Percentiles rank a stretch among this genome's conserved stretches.
phyloP scores from a whole-genome alignment of 2,329 filamentous ascomycete species.

The Juglanconis juglandina region DNA sequence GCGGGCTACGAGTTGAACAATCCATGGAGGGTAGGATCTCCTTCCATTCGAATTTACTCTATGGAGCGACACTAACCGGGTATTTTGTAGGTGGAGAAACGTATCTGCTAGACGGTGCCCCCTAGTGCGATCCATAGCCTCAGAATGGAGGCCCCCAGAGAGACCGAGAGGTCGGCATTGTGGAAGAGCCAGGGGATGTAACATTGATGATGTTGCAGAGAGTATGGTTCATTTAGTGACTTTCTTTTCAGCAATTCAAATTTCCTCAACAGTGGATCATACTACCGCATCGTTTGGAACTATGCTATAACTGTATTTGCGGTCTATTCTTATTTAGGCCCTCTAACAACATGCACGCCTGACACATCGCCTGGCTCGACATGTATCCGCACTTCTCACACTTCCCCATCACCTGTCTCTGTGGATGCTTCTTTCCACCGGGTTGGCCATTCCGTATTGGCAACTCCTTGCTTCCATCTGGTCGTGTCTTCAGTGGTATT shows the following conservation, averaged over 20 bases:
- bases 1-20: conserved; percentile 61
- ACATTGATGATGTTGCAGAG: not conserved
- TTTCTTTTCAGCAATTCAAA: not conserved
- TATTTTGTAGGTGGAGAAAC: conserved; percentile 47
- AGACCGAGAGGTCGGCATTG: conserved; percentile 1
- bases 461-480: conserved; percentile 22
- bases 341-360: conserved; percentile 87
- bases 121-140: too few species aligned
- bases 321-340: conserved; percentile 78
- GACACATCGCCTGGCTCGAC: conserved; percentile 89
- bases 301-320: conserved; percentile 51
- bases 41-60: not conserved
- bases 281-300: not conserved
- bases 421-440: conserved; percentile 26
- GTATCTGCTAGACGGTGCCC: conserved; percentile 39
- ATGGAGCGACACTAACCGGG: conserved; percentile 15
- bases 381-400: conserved; percentile 92
- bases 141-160: not conserved
- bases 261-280: not conserved
- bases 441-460: conserved; percentile 21
- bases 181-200: too few species aligned
- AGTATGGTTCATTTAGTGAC: not conserved
- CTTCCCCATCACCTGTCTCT: conserved; percentile 70
- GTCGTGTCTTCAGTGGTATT: conserved; percentile 33
- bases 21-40: conserved; percentile 56